These are phyloP conservation scores for Spiraea crenata DNA, from an alignment of 331 rosid genomes.

Conservation along the genomic window DNA sequence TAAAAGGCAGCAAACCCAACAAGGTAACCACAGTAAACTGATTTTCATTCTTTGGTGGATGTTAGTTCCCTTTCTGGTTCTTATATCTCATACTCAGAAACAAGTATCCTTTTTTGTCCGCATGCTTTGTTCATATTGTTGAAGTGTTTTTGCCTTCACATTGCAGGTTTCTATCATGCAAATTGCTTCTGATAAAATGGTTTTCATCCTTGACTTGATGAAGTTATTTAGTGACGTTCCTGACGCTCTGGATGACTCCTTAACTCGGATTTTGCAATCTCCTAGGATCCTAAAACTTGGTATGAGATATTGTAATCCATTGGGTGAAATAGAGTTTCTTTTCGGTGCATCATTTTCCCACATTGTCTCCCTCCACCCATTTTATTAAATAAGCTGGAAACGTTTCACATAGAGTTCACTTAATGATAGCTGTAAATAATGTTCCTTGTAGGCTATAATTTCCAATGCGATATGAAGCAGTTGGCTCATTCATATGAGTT, in stretches of 20 bases:
- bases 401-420: background rate
- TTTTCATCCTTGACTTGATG: conserved; percentile 75
- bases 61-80: background rate
- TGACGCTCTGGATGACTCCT: conserved; percentile 55
- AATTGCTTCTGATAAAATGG: conserved; percentile 77
- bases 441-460: conserved; percentile 76
- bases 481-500: conserved; percentile 77
- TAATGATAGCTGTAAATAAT: conserved; percentile 30
- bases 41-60: background rate
- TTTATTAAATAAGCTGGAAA: no score
- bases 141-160: conserved; percentile 18
- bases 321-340: conserved; percentile 4
- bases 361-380: no score
- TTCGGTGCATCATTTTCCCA: background rate
- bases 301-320: conserved; percentile 36
- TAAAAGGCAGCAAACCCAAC: conserved; percentile 71
- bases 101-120: background rate
- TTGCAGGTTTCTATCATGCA: conserved; percentile 98
- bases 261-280: conserved; percentile 73
- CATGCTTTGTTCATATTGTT: background rate
- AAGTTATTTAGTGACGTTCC: conserved; percentile 70
- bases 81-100: background rate
- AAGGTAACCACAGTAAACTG: conserved; percentile 53
- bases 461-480: conserved; percentile 81
- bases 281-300: conserved; percentile 84